A percentile compares a stretch with the other conserved stretches of the same genome.
phyloP scores from a whole-genome alignment of 495 filamentous ascomycete genomes.

The Chaetomium tenue region DNA sequence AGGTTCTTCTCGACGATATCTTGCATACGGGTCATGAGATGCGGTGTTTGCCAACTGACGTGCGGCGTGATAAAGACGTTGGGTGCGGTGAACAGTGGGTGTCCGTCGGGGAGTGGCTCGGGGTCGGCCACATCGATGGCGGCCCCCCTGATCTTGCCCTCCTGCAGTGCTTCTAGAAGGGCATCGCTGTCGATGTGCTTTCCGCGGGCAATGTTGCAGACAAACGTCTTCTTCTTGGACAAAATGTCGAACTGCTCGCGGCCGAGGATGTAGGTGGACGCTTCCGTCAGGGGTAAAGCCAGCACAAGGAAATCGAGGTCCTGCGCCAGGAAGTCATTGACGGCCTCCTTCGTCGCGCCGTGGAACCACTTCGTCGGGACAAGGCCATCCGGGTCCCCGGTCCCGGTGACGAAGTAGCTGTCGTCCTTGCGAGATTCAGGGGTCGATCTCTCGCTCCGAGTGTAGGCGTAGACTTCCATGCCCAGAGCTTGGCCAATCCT shows the following conservation, averaged over 20 bases:
- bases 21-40: constrained; percentile 60
- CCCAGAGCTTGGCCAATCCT: constrained; percentile 69
- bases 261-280: constrained; percentile 62
- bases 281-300: constrained; percentile 66
- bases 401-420: constrained; percentile 69
- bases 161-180: constrained; percentile 61
- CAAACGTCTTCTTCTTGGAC: constrained; percentile 53
- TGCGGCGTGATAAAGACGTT: constrained; percentile 81
- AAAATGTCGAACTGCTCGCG: constrained; percentile 67
- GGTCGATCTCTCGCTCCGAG: constrained; percentile 58
- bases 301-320: constrained; percentile 77
- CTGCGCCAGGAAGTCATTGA: constrained; percentile 65
- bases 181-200: constrained; percentile 67
- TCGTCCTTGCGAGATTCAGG: constrained; percentile 58
- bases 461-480: constrained; percentile 81
- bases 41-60: constrained; percentile 60
- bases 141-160: constrained; percentile 62
- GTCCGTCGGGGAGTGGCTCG: constrained; percentile 70
- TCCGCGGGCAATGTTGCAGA: constrained; percentile 76
- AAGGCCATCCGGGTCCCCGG: constrained; percentile 71
- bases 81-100: constrained; percentile 68
- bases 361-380: constrained; percentile 73
- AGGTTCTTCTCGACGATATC: constrained; percentile 49
- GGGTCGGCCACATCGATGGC: constrained; percentile 86
- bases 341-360: constrained; percentile 57